Base-by-base conservation (phyloP, 2,329 filamentous ascomycete genomes). In the Aspergillus eucalypticola region DNA sequence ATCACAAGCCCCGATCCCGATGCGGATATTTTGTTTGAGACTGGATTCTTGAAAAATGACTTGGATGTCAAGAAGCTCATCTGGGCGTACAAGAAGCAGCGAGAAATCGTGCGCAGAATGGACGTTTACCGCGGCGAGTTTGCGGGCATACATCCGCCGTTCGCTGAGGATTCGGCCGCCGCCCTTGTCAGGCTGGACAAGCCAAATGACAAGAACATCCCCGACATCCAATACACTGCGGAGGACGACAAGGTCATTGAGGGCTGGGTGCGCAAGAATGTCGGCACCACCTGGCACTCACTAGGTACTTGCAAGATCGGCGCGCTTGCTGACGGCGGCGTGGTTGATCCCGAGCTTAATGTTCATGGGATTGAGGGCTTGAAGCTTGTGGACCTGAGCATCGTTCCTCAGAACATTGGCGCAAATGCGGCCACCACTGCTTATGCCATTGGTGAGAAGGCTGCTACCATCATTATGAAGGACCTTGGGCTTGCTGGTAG, bases 101-200 rank as follows among this genome's bases (percentile, higher is more conserved):
- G 54, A 3, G 54, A 56, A 8, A 56, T 56, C n/a, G 32, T 49
- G 6, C 54, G 54, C 19, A 15, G 54, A n/a, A 56, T 56, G 54
- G 27, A 25, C 3, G 27, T n/a, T 15, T 56, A 49, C 15, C 41
- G 41, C 25, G 54, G 54, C 15, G 54, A 56, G 19, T 25, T 50
- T 49, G 54, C 15, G 5, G 15, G 25, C 7, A 3, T 23, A 11
- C 54, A 56, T 27, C 54, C 54, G 17, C 42, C 41, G 27, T 56
- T 56, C 17, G 17, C 54, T 8, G 54, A 23, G 8, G 19, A 38
- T 19, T 49, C 41, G 2, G 44, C 27, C 7, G 54, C 54, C 2
- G 35, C 32, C 10, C 29, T 54, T 15, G 51, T 54, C 32, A 35
- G 11, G 32, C 11, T 35, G 32, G 32, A 35, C 32, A 35, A 35